Conservation (phyloP, 108 stramenopile genomes). For the Cyclostephanos invisitatus region DNA sequence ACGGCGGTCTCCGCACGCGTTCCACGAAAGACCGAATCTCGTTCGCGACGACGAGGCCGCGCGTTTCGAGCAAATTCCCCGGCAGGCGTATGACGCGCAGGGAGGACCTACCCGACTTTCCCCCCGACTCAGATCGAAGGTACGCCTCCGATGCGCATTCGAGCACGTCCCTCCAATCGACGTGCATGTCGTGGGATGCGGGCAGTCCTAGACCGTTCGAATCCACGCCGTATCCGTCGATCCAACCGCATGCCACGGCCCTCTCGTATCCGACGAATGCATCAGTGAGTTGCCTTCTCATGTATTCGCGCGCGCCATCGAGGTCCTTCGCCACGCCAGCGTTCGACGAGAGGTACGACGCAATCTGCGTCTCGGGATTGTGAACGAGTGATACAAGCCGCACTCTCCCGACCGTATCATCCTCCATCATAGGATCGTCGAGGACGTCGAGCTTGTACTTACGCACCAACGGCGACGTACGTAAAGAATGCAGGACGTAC, state of each 20-base stretch:
- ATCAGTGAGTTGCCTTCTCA: conserved; percentile 58
- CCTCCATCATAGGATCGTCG: background rate
- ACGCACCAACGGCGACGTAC: conserved; percentile 57
- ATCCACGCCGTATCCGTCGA: conserved; percentile 67
- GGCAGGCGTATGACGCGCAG: conserved; percentile 77
- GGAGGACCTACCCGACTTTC: conserved; percentile 26
- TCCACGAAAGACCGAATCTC: conserved; percentile 51
- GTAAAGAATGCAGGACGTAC: conserved; percentile 53
- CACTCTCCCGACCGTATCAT: conserved; percentile 9
- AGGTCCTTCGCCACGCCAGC: conserved; percentile 25
- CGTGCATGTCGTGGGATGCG: conserved; percentile 61
- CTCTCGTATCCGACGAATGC: conserved; percentile 68
- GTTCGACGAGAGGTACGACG: conserved; percentile 40
- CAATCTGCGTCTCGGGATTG: conserved; percentile 70
- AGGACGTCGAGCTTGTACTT: conserved; percentile 28
- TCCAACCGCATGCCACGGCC: conserved; percentile 41
- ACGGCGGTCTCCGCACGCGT: background rate
- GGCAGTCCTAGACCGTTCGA: conserved; percentile 82
- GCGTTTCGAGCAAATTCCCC: conserved; percentile 72
- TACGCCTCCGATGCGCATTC: conserved; percentile 51
- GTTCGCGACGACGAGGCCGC: conserved; percentile 64
- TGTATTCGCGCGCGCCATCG: conserved; percentile 46
- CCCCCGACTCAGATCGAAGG: conserved; percentile 2
- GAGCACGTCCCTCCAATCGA: conserved; percentile 54
- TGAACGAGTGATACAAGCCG: conserved; percentile 59